A percentile compares a stretch with the other conserved stretches of the same genome.
These are phyloP conservation scores for Podaxis sp. DNA, from an alignment of 768 basidiomycete species.

Conservation along the genomic window DNA sequence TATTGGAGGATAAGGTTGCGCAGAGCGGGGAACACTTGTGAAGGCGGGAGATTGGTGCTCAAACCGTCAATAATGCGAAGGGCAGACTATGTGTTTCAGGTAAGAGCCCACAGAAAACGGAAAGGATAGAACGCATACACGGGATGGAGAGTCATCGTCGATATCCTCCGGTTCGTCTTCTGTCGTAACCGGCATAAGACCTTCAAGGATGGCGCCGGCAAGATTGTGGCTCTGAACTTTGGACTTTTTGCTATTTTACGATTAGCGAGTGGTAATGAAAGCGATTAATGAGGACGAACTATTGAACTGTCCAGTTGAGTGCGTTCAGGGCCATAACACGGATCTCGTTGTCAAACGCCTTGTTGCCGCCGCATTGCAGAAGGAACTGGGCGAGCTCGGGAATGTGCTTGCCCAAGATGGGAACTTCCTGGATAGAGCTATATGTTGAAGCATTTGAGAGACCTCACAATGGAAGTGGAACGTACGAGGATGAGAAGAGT, in stretches of 20 bases:
- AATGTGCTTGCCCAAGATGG: conserved; percentile 88
- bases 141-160: conserved; percentile 91
- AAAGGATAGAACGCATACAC: conserved; percentile 53
- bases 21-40: conserved; percentile 94
- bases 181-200: conserved; percentile 90
- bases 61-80: conserved; percentile 94
- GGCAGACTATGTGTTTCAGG: conserved; percentile 60
- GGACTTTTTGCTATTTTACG: conserved; percentile 79
- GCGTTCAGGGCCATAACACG: conserved; percentile 91
- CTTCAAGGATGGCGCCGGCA: conserved; percentile 82
- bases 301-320: conserved; percentile 96
- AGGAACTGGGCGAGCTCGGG: conserved; percentile 88
- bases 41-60: conserved; percentile 88
- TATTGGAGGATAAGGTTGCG: conserved; percentile 81
- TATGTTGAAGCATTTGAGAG: conserved; percentile 12
- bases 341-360: conserved; percentile 70
- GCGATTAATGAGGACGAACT: conserved; percentile 47
- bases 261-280: not conserved
- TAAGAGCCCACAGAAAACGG: conserved; percentile 2
- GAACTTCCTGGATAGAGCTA: conserved; percentile 68
- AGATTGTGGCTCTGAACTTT: conserved; percentile 88
- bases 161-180: conserved; percentile 92
- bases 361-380: conserved; percentile 79
- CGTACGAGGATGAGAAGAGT: conserved; percentile 88
- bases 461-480: conserved; percentile 1